Evolutionary conservation across 2,329 filamentous ascomycete genomes (phyloP).

Genomic region (Aspergillus luchuensis): DNA sequence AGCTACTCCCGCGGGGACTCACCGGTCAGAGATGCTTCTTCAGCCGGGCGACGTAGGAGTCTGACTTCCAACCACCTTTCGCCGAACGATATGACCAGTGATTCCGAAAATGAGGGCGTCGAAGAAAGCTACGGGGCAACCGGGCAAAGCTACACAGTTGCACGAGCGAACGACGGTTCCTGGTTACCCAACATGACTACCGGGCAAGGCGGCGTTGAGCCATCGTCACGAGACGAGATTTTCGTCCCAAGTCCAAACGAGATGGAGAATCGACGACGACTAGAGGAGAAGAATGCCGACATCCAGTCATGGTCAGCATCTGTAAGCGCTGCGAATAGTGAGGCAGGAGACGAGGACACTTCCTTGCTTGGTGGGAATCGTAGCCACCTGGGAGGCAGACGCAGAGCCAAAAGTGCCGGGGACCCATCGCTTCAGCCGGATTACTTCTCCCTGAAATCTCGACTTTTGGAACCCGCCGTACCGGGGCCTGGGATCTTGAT

Average conservation of each 20-base stretch:
- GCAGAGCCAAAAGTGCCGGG: conserved; percentile 51
- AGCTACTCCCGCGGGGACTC: conserved; percentile 48
- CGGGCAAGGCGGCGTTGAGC: conserved; percentile 51
- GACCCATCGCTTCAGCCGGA: conserved; percentile 37
- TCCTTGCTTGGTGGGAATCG: conserved; percentile 24
- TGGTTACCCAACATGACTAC: conserved; percentile 45
- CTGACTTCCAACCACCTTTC: conserved; percentile 42
- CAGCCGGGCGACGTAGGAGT: conserved; percentile 29
- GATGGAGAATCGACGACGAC: conserved; percentile 48
- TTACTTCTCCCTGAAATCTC: conserved; percentile 35
- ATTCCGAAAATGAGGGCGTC: conserved; percentile 30
- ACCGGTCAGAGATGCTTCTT: conserved; percentile 35
- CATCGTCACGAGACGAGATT: conserved; percentile 47
- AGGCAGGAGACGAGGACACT: conserved; percentile 36
- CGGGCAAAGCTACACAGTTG: conserved; percentile 23
- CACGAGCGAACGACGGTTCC: conserved; percentile 49
- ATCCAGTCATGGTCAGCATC: conserved; percentile 57
- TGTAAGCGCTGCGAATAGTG: conserved; percentile 51
- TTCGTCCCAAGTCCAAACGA: conserved; percentile 55
- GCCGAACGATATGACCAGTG: conserved; percentile 32
- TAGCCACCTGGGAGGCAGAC: conserved; percentile 32
- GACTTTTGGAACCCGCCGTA: conserved; percentile 41
- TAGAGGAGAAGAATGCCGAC: conserved; percentile 55
- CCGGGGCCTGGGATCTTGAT: conserved; percentile 56
- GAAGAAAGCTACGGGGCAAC: conserved; percentile 23